Conservation (phyloP, 345 rosid genomes). For the Salix purpurea region DNA sequence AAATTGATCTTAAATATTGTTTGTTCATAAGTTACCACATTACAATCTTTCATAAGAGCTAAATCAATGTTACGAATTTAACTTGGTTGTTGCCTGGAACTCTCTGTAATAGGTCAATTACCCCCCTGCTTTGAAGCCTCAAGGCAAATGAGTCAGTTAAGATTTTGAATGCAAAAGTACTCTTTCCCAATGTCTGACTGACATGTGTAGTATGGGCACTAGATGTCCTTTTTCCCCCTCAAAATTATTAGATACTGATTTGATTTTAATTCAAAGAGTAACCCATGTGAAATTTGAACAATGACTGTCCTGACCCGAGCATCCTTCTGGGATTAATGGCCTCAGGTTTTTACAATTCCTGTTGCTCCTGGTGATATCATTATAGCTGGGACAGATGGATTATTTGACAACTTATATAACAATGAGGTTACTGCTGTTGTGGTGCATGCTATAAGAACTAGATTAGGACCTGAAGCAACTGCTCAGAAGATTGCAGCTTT, state of each 20-base stretch:
- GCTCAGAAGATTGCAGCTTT: constrained; percentile 31
- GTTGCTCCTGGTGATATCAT: constrained; percentile 29
- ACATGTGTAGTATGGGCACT: neutral
- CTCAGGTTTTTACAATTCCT: constrained; percentile 28
- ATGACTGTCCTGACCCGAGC: neutral
- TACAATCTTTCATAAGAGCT: neutral
- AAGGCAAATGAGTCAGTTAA: neutral
- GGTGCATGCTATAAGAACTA: constrained; percentile 19
- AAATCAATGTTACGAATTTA: neutral
- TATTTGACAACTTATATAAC: constrained; percentile 32
- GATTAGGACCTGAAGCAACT: constrained; percentile 24
- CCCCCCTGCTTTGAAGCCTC: neutral
- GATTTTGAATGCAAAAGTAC: neutral
- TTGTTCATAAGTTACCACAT: neutral
- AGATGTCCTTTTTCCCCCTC: neutral
- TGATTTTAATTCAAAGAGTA: neutral
- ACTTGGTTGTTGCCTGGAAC: neutral
- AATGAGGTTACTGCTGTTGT: constrained; percentile 25
- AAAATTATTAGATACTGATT: neutral
- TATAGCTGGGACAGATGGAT: constrained; percentile 32
- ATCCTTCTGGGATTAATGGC: neutral
- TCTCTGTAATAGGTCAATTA: no score
- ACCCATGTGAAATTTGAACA: neutral
- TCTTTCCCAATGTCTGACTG: neutral
- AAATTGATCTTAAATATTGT: neutral